Conservation (phyloP, 2,329 filamentous ascomycete species). For the Diaporthe amygdali region DNA sequence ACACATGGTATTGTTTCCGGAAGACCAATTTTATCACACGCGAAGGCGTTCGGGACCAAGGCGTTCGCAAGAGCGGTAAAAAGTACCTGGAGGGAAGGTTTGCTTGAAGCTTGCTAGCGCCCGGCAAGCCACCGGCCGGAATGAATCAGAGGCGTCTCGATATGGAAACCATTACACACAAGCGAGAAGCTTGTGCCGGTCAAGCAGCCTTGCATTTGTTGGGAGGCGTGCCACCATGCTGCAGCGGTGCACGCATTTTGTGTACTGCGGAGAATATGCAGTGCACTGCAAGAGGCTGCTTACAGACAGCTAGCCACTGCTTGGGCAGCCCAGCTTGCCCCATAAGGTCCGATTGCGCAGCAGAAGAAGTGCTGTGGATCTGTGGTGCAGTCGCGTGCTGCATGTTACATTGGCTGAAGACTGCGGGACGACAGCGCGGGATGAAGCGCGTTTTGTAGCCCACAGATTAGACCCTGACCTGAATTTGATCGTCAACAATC, state of each 20-base stretch:
- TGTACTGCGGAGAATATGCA: slow-evolving; percentile 3
- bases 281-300: not conserved
- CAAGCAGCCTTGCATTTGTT: not conserved
- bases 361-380: not conserved
- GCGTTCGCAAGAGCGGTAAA: not conserved
- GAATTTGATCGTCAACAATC: not conserved
- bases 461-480: not conserved
- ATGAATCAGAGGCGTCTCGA: not conserved
- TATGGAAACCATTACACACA: not conserved
- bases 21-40: not conserved
- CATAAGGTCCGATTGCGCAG: slow-evolving; percentile 7
- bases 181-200: not conserved
- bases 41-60: slow-evolving; percentile 16
- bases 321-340: not conserved
- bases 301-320: not conserved
- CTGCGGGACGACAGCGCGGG: not conserved
- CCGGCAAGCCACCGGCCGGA: not conserved
- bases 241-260: not conserved
- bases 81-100: not conserved
- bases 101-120: not conserved
- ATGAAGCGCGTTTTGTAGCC: not conserved
- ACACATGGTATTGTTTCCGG: not conserved
- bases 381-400: not conserved
- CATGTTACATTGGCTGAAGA: not conserved
- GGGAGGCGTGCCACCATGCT: not conserved